Evolutionary conservation across 1,139 yeast genomes (phyloP), one percentile per base, ranked within the genome.

Genomic region (Pichia sp.): DNA sequence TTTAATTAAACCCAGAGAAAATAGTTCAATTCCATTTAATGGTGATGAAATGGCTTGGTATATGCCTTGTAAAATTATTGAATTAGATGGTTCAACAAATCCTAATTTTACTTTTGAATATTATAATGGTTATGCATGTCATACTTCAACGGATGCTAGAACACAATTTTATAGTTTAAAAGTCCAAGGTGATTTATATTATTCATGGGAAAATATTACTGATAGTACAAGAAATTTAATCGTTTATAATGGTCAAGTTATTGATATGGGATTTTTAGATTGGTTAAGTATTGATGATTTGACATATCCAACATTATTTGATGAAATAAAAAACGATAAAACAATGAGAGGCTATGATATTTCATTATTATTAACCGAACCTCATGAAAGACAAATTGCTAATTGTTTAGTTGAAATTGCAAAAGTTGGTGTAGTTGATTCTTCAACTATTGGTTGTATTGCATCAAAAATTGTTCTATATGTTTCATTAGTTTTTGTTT

Each of bases 401-500:
- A 77, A 82, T 57, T 92, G 98, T 65, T 69, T 92, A 45, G 71
- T 84, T n/a, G 97, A 92, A 64, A 84, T 87, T 47, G 71, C 86
- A 46, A 87, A 83, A 65, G 95, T 90, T 24, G 98, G 98, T 25
- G 80, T 78, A 39, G 78, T 92, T 46, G 97, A 92, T 61, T 79
- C 94, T 1, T 89, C 87, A 45, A 80, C 96, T 11, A 80, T 92
- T 58, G 98, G 98, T n/a, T 92, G 98, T 66, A 81, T 92, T 63
- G 96, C 97, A 0, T 87, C 97, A 1, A 71, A 78, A 51, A 80
- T 89, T 40, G 96, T 90, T 2, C 73, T 92, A 51, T 78, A 80
- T 55, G 76, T 83, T 16, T 85, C 97, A 0, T 73, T 92, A 59
- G 82, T 85, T 11, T 87, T 92, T 63, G 90, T 92, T 58, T 72